Conservation (phyloP, 768 basidiomycete genomes). For the Phaeolepiota aurea region DNA sequence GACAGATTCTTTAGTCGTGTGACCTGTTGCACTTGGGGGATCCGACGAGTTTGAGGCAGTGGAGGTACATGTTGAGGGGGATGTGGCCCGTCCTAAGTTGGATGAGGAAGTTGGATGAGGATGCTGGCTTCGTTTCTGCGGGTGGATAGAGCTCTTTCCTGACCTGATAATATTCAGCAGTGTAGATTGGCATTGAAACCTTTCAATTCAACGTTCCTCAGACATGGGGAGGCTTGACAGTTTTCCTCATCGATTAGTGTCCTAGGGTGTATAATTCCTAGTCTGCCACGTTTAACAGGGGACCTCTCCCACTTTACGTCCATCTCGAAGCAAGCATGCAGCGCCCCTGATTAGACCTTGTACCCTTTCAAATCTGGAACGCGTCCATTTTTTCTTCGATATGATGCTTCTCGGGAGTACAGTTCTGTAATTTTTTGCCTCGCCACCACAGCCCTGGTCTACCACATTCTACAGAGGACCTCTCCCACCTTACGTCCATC, state of each 20-base stretch:
- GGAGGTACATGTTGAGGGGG: conserved; percentile 11
- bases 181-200: too few relatives aligned
- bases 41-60: background rate
- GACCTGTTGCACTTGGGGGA: background rate
- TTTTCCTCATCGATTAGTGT: background rate
- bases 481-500: conserved; percentile 65
- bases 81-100: conserved; percentile 21
- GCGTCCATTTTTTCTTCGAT: too few relatives aligned
- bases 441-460: conserved; percentile 38
- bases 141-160: too few relatives aligned
- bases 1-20: too few relatives aligned
- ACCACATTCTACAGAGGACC: conserved; percentile 21
- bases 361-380: background rate
- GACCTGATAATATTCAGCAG: too few relatives aligned
- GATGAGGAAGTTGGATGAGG: conserved; percentile 10
- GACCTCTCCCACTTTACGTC: conserved; percentile 63
- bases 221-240: too few relatives aligned
- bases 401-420: conserved; percentile 16
- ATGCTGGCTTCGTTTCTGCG: too few relatives aligned
- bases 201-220: too few relatives aligned
- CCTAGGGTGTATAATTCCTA: conserved; percentile 15
- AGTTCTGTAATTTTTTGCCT: conserved; percentile 24
- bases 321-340: too few relatives aligned
- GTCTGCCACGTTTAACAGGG: conserved; percentile 21
- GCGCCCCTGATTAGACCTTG: conserved; percentile 13